Evolutionary conservation across 345 rosid genomes (phyloP).

Genomic region (Hypericum perforatum): DNA sequence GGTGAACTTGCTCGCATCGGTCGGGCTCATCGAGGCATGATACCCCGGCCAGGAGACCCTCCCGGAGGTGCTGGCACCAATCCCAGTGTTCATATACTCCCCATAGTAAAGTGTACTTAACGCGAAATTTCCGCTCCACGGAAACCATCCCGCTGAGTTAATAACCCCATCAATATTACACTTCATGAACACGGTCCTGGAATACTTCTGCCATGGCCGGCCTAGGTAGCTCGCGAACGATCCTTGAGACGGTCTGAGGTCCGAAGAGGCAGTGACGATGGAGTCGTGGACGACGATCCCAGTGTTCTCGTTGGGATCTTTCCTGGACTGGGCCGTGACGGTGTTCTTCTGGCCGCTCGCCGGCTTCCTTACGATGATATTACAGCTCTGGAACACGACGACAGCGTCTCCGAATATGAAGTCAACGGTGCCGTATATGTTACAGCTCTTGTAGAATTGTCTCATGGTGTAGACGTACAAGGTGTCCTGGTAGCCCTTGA

Average conservation of each 20-base stretch:
- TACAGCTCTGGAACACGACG: conserved; percentile 49
- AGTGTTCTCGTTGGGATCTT: conserved; percentile 63
- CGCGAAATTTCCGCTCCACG: conserved; percentile 70
- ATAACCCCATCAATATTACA: conserved; percentile 40
- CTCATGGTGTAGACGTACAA: conserved; percentile 65
- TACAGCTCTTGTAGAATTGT: conserved; percentile 74
- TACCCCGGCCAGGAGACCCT: conserved; percentile 74
- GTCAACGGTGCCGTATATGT: conserved; percentile 68
- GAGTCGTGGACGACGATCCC: conserved; percentile 71
- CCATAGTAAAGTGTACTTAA: conserved; percentile 68
- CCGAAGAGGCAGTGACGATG: conserved; percentile 37
- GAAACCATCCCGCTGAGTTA: conserved; percentile 55
- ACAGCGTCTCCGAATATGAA: conserved; percentile 74
- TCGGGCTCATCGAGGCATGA: conserved; percentile 26
- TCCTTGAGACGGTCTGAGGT: conserved; percentile 25
- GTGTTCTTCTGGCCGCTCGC: conserved; percentile 46
- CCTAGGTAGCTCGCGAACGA: conserved; percentile 48
- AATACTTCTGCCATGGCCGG: conserved; percentile 75
- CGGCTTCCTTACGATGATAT: conserved; percentile 48
- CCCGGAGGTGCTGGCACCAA: conserved; percentile 45
- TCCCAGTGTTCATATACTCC: conserved; percentile 64
- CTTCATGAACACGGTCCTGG: conserved; percentile 69
- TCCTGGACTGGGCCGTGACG: conserved; percentile 64
- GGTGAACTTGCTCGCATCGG: conserved; percentile 58
- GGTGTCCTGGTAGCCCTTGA: conserved; percentile 91